A percentile compares a stretch with the other conserved stretches of the same genome.
Evolutionary conservation across 768 basidiomycete genomes (phyloP).

Genomic region (Termitomyces sp.): DNA sequence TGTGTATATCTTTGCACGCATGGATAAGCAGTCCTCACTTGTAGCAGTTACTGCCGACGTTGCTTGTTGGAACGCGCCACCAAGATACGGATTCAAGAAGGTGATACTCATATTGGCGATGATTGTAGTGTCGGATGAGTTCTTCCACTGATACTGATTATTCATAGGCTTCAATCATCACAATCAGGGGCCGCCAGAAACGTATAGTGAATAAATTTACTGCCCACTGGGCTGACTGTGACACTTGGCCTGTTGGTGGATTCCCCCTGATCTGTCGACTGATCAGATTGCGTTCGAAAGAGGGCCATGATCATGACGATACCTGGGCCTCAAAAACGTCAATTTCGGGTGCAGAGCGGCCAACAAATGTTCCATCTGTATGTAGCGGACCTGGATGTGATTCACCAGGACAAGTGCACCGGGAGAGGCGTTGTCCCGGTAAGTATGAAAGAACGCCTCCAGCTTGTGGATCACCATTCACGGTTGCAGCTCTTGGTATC

Average conservation of each 20-base stretch:
- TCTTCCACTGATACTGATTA: slow-evolving; percentile 64
- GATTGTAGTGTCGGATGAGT: slow-evolving; percentile 53
- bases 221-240: slow-evolving; percentile 82
- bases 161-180: slow-evolving; percentile 64
- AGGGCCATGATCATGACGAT: background rate
- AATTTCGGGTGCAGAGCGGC: slow-evolving; percentile 84
- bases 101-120: slow-evolving; percentile 55
- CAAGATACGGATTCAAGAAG: slow-evolving; percentile 61
- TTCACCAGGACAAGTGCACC: slow-evolving; percentile 86
- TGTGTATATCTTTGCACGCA: background rate
- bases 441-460: slow-evolving; percentile 71
- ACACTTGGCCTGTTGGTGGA: slow-evolving; percentile 52
- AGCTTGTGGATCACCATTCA: slow-evolving; percentile 54
- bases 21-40: slow-evolving; percentile 31
- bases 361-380: slow-evolving; percentile 74
- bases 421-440: slow-evolving; percentile 81
- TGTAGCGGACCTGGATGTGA: slow-evolving; percentile 85
- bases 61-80: slow-evolving; percentile 82
- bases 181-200: background rate
- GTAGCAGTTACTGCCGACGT: slow-evolving; percentile 68
- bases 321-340: slow-evolving; percentile 88
- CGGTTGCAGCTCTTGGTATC: slow-evolving; percentile 55
- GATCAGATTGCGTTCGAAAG: background rate
- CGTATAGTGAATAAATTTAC: slow-evolving; percentile 37
- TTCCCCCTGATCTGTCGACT: slow-evolving; percentile 28